Conservation (phyloP, 805 yeast species). For the Suhomyces prunicola region DNA sequence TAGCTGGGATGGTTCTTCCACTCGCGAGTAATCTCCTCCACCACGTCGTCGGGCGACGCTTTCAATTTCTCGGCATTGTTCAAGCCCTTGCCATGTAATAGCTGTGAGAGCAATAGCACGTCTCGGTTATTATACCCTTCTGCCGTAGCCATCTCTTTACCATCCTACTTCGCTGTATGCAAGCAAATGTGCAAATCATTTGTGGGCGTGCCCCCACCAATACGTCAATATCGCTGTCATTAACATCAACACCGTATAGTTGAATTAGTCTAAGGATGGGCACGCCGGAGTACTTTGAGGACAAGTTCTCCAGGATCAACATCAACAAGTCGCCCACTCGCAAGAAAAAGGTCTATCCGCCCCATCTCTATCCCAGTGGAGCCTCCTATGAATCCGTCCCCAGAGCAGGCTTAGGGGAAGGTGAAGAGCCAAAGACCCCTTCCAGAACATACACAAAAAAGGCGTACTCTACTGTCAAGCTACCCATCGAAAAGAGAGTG, state of each 20-base stretch:
- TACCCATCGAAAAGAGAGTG: slow-evolving; percentile 11
- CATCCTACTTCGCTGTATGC: too few species aligned
- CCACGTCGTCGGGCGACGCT: slow-evolving; percentile 12
- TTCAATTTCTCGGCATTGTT: slow-evolving; percentile 19
- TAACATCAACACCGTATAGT: not conserved
- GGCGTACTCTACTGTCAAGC: slow-evolving; percentile 12
- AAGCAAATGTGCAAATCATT: not conserved
- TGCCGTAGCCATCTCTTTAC: not conserved
- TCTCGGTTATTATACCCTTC: slow-evolving; percentile 21
- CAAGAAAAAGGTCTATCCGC: slow-evolving; percentile 21
- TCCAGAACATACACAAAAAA: slow-evolving; percentile 12
- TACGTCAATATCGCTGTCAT: slow-evolving; percentile 3
- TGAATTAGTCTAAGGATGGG: not conserved
- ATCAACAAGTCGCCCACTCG: slow-evolving; percentile 23
- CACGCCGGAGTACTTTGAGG: slow-evolving; percentile 18
- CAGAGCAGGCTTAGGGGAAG: not conserved
- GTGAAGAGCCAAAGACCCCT: slow-evolving; percentile 16
- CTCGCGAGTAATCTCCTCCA: slow-evolving; percentile 21
- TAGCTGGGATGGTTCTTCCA: slow-evolving; percentile 33
- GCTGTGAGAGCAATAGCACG: slow-evolving; percentile 35
- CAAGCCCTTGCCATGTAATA: slow-evolving; percentile 33
- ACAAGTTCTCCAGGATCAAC: slow-evolving; percentile 29
- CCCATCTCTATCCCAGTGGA: slow-evolving; percentile 13
- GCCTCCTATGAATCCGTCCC: not conserved
- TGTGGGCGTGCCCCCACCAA: slow-evolving; percentile 3